Percentiles rank a stretch among this genome's conserved stretches.
Evolutionary conservation across 257 asterid species (phyloP).

Genomic region (Ajuga chamaepitys): DNA sequence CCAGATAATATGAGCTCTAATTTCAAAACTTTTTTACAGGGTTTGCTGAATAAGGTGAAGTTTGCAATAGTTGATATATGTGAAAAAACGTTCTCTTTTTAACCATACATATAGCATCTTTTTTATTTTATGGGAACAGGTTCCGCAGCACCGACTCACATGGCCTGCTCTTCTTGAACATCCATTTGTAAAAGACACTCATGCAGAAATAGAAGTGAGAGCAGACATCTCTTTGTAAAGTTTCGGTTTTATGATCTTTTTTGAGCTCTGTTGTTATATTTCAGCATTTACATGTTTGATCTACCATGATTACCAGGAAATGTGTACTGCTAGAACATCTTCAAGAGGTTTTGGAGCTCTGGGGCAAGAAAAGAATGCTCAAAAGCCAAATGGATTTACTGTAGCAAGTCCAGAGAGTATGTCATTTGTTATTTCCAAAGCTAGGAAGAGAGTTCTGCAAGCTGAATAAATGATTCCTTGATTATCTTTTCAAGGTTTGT

Average conservation of each 20-base stretch:
- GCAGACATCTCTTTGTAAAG: conserved; percentile 8
- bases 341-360: conserved; percentile 42
- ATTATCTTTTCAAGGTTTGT: conserved; percentile 2
- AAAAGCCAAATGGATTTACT: conserved; percentile 37
- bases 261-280: neutral
- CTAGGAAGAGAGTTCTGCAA: conserved; percentile 17
- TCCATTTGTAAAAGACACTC: conserved; percentile 74
- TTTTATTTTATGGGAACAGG: conserved; percentile 36
- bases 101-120: conserved; percentile 19
- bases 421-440: conserved; percentile 18
- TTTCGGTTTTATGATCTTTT: conserved; percentile 2
- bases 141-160: conserved; percentile 79
- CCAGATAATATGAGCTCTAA: conserved; percentile 87
- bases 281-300: conserved; percentile 11
- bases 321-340: conserved; percentile 27
- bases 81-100: conserved; percentile 4
- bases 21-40: conserved; percentile 81
- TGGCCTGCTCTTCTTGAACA: conserved; percentile 99
- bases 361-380: conserved; percentile 42
- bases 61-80: conserved; percentile 9
- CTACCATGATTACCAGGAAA: conserved; percentile 35
- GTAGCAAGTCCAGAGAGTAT: conserved; percentile 61
- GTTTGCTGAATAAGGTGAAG: conserved; percentile 86
- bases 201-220: conserved; percentile 44
- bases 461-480: conserved; percentile 28